Percentiles rank a stretch among this genome's conserved stretches.
Conservation (phyloP, 345 rosid species). For the Mercurialis annua region DNA sequence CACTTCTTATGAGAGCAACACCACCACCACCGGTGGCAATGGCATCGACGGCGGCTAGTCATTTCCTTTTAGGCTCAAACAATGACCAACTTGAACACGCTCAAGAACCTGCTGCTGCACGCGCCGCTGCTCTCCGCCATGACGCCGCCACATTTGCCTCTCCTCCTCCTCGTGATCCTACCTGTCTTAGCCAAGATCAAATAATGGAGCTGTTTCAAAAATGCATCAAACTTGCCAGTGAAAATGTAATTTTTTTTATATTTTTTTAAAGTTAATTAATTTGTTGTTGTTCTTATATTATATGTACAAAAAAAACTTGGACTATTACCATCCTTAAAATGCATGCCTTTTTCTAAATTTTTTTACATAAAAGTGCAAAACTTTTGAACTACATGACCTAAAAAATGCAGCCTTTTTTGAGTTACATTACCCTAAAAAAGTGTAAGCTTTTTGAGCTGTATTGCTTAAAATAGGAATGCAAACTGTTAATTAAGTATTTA, state of each 20-base stretch:
- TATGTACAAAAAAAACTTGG: background rate
- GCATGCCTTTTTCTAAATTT: too few relatives aligned
- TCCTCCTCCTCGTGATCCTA: constrained; percentile 38
- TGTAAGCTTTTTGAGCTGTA: too few relatives aligned
- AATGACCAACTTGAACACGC: constrained; percentile 69
- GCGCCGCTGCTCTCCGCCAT: constrained; percentile 72
- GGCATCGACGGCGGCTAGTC: constrained; percentile 49
- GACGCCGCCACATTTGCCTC: constrained; percentile 35
- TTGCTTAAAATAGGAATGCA: too few relatives aligned
- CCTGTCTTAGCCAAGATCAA: constrained; percentile 66
- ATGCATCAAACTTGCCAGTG: constrained; percentile 88
- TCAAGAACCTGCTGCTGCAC: constrained; percentile 81
- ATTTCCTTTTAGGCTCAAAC: constrained; percentile 73
- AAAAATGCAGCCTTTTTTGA: too few relatives aligned
- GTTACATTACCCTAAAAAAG: background rate
- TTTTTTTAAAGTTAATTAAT: background rate
- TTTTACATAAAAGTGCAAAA: background rate
- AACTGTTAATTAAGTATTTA: too few relatives aligned
- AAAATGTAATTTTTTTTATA: constrained; percentile 71
- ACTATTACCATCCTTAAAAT: too few relatives aligned
- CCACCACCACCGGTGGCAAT: too few relatives aligned
- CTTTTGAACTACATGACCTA: background rate
- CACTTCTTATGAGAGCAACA: too few relatives aligned
- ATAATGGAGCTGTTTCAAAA: constrained; percentile 78
- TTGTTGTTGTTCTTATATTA: too few relatives aligned